phyloP scores from a whole-genome alignment of 2,329 filamentous ascomycete genomes.

The Rutstroemia sp. region DNA sequence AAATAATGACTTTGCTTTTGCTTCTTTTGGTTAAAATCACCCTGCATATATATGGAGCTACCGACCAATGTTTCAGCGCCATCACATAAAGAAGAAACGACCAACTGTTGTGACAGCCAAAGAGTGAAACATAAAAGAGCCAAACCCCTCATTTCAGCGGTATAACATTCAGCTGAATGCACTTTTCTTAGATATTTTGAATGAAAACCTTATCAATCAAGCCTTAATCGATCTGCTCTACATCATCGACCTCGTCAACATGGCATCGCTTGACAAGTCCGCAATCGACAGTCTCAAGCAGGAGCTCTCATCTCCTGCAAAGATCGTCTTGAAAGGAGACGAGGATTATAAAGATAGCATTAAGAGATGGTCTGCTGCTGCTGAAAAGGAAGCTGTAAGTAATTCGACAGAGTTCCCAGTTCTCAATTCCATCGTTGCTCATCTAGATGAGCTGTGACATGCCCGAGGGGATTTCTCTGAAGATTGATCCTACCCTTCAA shows the following conservation, averaged over 20 bases:
- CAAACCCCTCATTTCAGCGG: too few species aligned
- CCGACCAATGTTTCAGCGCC: too few species aligned
- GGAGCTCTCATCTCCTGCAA: conserved; percentile 4
- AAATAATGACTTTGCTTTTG: too few species aligned
- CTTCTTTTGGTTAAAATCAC: too few species aligned
- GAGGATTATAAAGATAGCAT: conserved; percentile 15
- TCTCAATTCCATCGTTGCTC: neutral
- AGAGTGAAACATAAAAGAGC: too few species aligned
- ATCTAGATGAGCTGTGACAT: neutral
- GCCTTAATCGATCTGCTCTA: neutral
- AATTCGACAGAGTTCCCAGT: neutral
- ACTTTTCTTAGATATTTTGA: neutral
- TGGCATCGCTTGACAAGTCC: neutral
- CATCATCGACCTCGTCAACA: neutral
- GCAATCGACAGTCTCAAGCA: conserved; percentile 1
- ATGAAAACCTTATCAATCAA: too few species aligned
- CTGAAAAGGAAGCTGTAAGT: conserved; percentile 19
- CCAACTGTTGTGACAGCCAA: too few species aligned
- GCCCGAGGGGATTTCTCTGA: neutral
- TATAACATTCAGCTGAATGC: neutral
- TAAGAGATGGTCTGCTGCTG: conserved; percentile 18
- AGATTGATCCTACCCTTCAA: too few species aligned
- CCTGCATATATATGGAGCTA: too few species aligned
- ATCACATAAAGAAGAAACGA: too few species aligned
- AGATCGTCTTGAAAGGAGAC: conserved; percentile 12